Percentiles rank a stretch among this genome's conserved stretches.
These are phyloP conservation scores for Quercus lobata DNA, from an alignment of 331 rosid species.

Conservation along the genomic window DNA sequence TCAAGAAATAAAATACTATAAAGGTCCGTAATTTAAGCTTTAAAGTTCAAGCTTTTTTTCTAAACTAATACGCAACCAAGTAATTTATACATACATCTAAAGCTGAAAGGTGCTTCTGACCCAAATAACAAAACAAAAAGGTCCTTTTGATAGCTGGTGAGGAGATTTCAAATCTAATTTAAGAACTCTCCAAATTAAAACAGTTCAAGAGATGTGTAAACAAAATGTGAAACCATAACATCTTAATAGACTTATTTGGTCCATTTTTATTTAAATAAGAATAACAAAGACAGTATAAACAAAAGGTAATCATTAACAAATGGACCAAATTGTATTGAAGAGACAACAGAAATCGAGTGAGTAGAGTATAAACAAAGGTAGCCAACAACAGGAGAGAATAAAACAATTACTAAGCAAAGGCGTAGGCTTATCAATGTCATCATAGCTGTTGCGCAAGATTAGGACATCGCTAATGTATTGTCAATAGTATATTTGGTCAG, in stretches of 20 bases:
- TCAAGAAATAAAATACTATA: too few relatives aligned
- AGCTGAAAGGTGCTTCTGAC: neutral
- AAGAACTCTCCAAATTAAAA: neutral
- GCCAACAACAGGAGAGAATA: neutral
- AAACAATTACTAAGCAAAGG: neutral
- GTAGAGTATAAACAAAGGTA: neutral
- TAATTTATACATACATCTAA: neutral
- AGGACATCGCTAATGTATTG: conserved; percentile 19
- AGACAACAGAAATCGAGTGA: neutral
- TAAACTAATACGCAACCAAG: neutral
- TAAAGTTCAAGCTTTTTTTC: neutral
- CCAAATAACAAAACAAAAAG: neutral
- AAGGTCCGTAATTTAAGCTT: neutral
- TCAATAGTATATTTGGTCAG: neutral
- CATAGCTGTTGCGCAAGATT: conserved; percentile 23
- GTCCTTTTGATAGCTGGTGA: neutral
- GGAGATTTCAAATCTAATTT: neutral
- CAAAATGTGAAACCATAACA: neutral
- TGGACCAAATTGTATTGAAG: neutral
- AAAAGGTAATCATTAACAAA: too few relatives aligned
- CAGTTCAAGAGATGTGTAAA: conserved; percentile 2
- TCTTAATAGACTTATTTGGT: neutral
- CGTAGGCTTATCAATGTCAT: conserved; percentile 14
- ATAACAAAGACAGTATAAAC: neutral
- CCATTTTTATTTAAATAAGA: neutral